phyloP scores from a whole-genome alignment of 2,329 filamentous ascomycete genomes.

The Hymenotorrendiella dingleyae region DNA sequence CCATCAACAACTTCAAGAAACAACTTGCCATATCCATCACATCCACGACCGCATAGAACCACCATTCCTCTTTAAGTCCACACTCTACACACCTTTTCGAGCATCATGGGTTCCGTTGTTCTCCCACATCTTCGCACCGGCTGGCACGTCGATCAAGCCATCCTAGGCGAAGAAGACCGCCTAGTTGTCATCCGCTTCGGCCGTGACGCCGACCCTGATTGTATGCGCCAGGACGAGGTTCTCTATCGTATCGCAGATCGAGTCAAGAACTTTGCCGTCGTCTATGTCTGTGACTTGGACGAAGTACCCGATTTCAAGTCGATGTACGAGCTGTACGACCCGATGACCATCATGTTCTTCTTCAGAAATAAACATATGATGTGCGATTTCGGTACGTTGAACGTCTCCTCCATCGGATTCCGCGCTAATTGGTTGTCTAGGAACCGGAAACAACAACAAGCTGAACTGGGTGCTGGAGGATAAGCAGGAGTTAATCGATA shows the following conservation, averaged over 20 bases:
- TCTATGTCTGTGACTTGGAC: constrained; percentile 92
- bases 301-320: constrained; percentile 88
- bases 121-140: constrained; percentile 85
- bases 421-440: background rate
- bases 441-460: constrained; percentile 96
- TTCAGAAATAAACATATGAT: constrained; percentile 99
- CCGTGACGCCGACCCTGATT: constrained; percentile 76
- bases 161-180: constrained; percentile 81
- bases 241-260: constrained; percentile 90
- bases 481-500: constrained; percentile 97
- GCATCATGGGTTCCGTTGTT: constrained; percentile 68
- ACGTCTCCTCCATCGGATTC: background rate
- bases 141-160: constrained; percentile 98
- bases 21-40: no score
- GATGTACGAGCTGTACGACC: constrained; percentile 74
- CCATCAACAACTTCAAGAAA: no score
- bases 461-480: constrained; percentile 95
- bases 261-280: constrained; percentile 87
- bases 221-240: constrained; percentile 82
- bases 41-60: no score
- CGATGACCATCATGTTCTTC: constrained; percentile 95
- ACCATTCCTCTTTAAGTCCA: no score
- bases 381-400: constrained; percentile 71
- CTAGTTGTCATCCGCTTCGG: constrained; percentile 93
- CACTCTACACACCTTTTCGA: no score